Base-by-base conservation (phyloP, 2,329 filamentous ascomycete genomes). In the Sporothrix mexicana region DNA sequence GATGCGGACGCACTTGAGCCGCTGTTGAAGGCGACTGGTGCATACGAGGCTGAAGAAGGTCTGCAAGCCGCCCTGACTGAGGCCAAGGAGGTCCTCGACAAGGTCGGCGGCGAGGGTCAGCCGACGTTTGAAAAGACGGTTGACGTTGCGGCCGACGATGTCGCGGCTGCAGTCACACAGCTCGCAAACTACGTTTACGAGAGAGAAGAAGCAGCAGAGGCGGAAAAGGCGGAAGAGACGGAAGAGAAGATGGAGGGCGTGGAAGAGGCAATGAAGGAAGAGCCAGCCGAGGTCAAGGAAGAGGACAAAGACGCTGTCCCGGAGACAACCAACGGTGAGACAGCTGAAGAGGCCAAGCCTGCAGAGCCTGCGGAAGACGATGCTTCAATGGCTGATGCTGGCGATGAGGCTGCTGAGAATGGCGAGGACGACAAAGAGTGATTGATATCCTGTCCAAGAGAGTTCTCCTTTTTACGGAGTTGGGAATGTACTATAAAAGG, bases 161-260 rank as follows among this genome's bases (percentile, higher is more conserved):
- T 87, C 49, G 85, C 87, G 41, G 81, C 80, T 51, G 83, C 85
- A 1, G 88, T 84, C 76, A 79, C 84, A 70, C 80, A 83, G 73
- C 81, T 88, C 8, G 85, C 85, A 78, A 80, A 80, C 23, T 88
- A 85, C 75, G 82, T 88, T 12, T 84, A 87, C 66, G 82, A 80
- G 43, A 55, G 51, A 9, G 71, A 72, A 17, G 73, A 74, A 30
- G 71, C 23, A 10, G 20, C 2, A 8, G 57, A 55, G 6, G 41
- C 10, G 1, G 43, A 62, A 1, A 57, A 57, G 13, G 12, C 15
- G 12, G 20, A 2, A 8, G 49, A 55, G 3, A 41, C 13, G 0
- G 47, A 68, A 0, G 64, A 59, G 13, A 13, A 72, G 6, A 66
- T 45, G 1, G 59, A 61, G 47, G 68, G 43, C 17, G 47, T 51